Base-by-base conservation (phyloP, 129 eudicot species). In the Centella asiatica region DNA sequence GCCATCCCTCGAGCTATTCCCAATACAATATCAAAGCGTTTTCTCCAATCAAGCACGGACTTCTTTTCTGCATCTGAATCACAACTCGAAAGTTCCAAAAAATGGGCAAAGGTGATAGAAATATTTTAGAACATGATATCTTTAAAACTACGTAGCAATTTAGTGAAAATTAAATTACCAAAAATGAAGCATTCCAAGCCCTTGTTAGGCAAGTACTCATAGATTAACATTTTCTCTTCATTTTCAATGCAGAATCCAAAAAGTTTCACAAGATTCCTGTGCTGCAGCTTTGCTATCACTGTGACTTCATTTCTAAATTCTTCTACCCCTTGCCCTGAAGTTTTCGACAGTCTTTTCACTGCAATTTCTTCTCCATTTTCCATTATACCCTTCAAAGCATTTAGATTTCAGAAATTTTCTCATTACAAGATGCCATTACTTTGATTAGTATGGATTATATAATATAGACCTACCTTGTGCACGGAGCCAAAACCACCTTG, bases 401-500 rank as follows among this genome's bases (percentile, higher is more conserved):
- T 54, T 15, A 12, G n/a, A 26, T 27, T 4, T 10, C 10, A 0
- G 15, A n/a, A n/a, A 4, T 0, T 15, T 27, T 14, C 25, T 10
- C n/a, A 8, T 6, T 13, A 0, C 4, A 24, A 10, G 5, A 25
- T 51, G 10, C 14, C 14, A n/a, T 9, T 8, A 40, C 2, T 8
- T 4, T 8, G 13, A 8, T 40, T 8, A 2, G 13, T 51, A 25
- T 40, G 54, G 7, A 2, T 20, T 7, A 23, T 5, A n/a, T 0
- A 0, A 50, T 50, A 23, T 22, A 10, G 10, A 14, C 56, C 4
- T 25, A 82, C 88, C 88, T 75, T 82, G 54, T 72, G 75, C 29
- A 82, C 88, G 2, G 73, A 57, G 57, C 88, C 88, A 40, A 82
- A 82, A 19, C 88, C 88, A 51, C 88, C 88, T 69, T 82, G 74